phyloP scores from a whole-genome alignment of 2,329 filamentous ascomycete species.

The Tolypocladium tropicale region DNA sequence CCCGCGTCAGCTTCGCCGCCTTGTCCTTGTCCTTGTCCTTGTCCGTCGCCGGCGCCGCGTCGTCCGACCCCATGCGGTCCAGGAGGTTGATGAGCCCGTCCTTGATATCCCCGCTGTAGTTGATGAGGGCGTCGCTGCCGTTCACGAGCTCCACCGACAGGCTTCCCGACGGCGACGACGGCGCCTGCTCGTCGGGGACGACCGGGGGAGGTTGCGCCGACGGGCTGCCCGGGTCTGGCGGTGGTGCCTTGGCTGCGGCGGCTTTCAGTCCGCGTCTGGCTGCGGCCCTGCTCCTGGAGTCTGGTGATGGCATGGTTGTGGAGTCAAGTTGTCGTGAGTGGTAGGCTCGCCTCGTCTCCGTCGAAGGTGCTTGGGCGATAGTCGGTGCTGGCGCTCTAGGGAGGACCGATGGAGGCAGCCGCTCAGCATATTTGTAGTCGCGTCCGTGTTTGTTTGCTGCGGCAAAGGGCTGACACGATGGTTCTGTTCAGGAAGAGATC shows the following conservation, averaged over 20 bases:
- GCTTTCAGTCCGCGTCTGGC: background rate
- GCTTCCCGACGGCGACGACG: background rate
- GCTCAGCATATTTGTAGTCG: background rate
- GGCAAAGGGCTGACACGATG: background rate
- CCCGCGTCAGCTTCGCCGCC: background rate
- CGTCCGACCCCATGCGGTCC: background rate
- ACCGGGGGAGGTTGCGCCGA: background rate
- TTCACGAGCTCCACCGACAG: constrained; percentile 1
- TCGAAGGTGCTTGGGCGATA: background rate
- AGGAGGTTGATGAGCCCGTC: background rate
- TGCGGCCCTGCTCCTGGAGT: background rate
- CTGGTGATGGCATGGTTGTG: background rate
- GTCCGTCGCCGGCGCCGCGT: background rate
- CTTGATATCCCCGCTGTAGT: background rate
- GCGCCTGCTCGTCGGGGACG: background rate
- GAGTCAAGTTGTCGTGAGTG: background rate
- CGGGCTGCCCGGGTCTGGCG: background rate
- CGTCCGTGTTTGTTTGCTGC: background rate
- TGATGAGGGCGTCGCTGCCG: background rate
- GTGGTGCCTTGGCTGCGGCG: background rate
- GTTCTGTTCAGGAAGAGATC: background rate
- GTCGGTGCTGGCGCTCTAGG: background rate
- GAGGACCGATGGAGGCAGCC: background rate
- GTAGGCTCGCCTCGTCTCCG: background rate
- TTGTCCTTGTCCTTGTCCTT: background rate